These are phyloP conservation scores for Trypanosoma scelopori DNA, from an alignment of 208 protist genomes.

Conservation along the genomic window DNA sequence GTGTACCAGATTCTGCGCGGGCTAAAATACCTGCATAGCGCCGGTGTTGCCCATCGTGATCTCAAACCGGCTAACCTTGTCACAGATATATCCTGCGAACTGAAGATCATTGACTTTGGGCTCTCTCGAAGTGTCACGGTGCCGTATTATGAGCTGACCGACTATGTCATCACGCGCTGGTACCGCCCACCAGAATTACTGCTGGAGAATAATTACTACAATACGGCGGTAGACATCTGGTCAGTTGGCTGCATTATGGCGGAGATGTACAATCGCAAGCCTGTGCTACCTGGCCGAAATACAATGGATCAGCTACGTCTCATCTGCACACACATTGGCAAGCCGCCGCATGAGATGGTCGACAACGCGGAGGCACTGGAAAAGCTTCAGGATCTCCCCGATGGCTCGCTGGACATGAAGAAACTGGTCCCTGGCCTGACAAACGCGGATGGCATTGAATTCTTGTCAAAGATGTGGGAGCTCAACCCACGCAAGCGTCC, in stretches of 20 bases:
- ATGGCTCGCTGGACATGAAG: conserved; percentile 59
- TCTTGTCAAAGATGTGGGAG: conserved; percentile 76
- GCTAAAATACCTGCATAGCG: conserved; percentile 89
- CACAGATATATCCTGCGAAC: conserved; percentile 78
- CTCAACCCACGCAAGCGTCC: conserved; percentile 78
- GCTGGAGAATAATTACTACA: conserved; percentile 88
- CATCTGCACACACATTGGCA: conserved; percentile 92
- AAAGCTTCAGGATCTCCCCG: conserved; percentile 75
- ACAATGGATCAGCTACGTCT: conserved; percentile 93
- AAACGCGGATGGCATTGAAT: conserved; percentile 72
- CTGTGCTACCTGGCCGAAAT: conserved; percentile 86
- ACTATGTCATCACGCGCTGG: conserved; percentile 95
- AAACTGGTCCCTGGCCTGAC: conserved; percentile 72
- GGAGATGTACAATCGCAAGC: conserved; percentile 94
- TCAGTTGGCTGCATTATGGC: conserved; percentile 95
- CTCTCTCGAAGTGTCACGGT: conserved; percentile 86
- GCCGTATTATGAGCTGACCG: conserved; percentile 75
- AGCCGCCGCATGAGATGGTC: conserved; percentile 90
- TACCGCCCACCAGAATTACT: conserved; percentile 94
- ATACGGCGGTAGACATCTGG: conserved; percentile 90
- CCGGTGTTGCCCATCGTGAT: conserved; percentile 89
- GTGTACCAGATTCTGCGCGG: conserved; percentile 89
- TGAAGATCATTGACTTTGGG: conserved; percentile 93
- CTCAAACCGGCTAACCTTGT: conserved; percentile 91
- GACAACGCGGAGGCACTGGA: conserved; percentile 77